A percentile compares a stretch with the other conserved stretches of the same genome.
These are phyloP conservation scores for Trifolium pratense DNA, from an alignment of 306 rosid species.

Conservation along the genomic window DNA sequence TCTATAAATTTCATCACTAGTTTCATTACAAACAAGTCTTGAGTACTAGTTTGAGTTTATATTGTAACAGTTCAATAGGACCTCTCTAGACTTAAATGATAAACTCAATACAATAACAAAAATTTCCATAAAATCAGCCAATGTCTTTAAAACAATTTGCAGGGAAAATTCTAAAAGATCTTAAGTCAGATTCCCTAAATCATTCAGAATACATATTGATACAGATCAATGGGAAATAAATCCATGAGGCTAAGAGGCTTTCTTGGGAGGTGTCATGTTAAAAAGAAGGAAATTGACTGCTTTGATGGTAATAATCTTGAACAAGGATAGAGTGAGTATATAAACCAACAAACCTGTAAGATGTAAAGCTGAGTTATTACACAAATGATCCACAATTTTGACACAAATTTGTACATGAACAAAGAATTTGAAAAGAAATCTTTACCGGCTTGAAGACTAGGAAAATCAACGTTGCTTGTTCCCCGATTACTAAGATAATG, in stretches of 20 bases:
- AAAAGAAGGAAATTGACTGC: slow-evolving; percentile 51
- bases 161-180: neutral
- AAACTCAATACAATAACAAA: neutral
- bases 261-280: slow-evolving; percentile 87
- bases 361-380: slow-evolving; percentile 3
- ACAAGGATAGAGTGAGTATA: slow-evolving; percentile 24
- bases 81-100: neutral
- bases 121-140: neutral
- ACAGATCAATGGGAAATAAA: slow-evolving; percentile 3
- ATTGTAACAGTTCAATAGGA: neutral
- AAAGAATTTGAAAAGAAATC: slow-evolving; percentile 14
- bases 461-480: slow-evolving; percentile 25
- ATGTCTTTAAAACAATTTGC: neutral
- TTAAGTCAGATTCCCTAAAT: slow-evolving; percentile 15
- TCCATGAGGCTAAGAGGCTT: slow-evolving; percentile 45
- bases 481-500: neutral
- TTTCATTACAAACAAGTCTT: neutral
- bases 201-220: slow-evolving; percentile 18
- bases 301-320: slow-evolving; percentile 41
- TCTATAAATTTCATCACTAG: neutral
- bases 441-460: slow-evolving; percentile 36
- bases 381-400: slow-evolving; percentile 9
- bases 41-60: neutral
- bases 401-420: slow-evolving; percentile 23
- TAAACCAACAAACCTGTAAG: slow-evolving; percentile 58